Base-by-base conservation (phyloP, 768 basidiomycete species). In the Tulasnella sp. region DNA sequence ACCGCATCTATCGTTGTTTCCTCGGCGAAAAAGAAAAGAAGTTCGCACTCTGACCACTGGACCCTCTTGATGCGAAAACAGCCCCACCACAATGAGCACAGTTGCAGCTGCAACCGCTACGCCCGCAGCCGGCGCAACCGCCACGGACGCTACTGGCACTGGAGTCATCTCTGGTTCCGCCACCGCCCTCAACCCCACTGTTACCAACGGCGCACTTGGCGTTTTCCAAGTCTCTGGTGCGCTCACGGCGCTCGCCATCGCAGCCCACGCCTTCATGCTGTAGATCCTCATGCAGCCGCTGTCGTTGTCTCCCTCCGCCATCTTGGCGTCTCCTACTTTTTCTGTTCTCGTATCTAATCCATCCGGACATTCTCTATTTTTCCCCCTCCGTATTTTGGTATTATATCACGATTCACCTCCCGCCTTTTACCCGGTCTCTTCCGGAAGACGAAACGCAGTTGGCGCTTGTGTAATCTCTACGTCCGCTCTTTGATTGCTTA, bases 41-140 rank as follows among this genome's bases (percentile, higher is more conserved):
- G 15, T 22, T 11, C 24, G 11, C 24, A 22, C 19, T 24, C 24
- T 4, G 50, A 52, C 8, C n/a, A 2, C 30, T 31, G 10, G 17
- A 24, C 57, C 21, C 43, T n/a, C 21, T 59, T 21, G n/a, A 19
- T 15, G 2, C 44, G 9, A 29, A 31, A 24, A 5, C 15, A 56
- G 57, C 15, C 57, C 57, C 5, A 59, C 57, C 22, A 59, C 57
- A 22, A 49, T 59, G 57, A 59, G 49, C 30, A 21, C n/a, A 7
- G 9, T 34, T n/a, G 22, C n/a, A 5, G 34, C 50, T 27, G 30
- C 27, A 7, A 31, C 50, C 50, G 19, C 22, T 29, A 41, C 41
- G 19, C 45, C 27, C 15, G 48, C 57, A 19, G 46, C 48, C 11
- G 41, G 45, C 12, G 24, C 46, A 30, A 30, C 27, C 25, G 29